Percentiles rank a stretch among this genome's conserved stretches.
Evolutionary conservation across 2,329 filamentous ascomycete genomes (phyloP).

Genomic region (Scedosporium apiospermum): DNA sequence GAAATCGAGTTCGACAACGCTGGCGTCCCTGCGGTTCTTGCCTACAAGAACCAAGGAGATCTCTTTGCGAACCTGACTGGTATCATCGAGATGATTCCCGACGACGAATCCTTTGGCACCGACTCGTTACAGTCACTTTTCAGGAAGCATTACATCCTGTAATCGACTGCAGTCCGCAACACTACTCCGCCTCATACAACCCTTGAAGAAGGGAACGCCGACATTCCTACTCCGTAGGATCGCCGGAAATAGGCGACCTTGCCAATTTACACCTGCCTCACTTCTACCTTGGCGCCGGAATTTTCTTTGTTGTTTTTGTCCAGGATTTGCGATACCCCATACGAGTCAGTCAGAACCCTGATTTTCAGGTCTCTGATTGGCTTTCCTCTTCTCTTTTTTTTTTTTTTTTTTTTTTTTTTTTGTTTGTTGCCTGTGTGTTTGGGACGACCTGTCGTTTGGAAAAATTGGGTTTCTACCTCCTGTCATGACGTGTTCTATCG

Average conservation of each 20-base stretch:
- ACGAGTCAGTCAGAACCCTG: neutral
- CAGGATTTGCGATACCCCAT: neutral
- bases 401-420: neutral
- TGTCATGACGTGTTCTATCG: neutral
- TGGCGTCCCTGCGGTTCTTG: constrained; percentile 77
- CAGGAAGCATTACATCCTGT: constrained; percentile 42
- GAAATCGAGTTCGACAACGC: constrained; percentile 92
- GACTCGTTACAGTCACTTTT: constrained; percentile 43
- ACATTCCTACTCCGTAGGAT: too few species aligned
- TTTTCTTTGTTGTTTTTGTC: too few species aligned
- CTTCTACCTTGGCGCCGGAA: too few species aligned
- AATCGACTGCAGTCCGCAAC: constrained; percentile 10
- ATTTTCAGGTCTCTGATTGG: neutral
- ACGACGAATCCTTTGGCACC: constrained; percentile 50
- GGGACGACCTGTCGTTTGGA: neutral
- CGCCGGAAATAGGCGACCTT: too few species aligned
- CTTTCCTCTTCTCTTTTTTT: neutral
- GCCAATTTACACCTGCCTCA: too few species aligned
- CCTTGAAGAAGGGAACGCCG: too few species aligned
- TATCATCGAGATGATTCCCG: constrained; percentile 75
- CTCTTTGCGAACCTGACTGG: constrained; percentile 86
- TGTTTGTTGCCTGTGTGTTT: neutral
- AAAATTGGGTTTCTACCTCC: neutral
- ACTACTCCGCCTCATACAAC: neutral
- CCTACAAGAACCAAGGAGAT: constrained; percentile 79